Evolutionary conservation across 164 flowering plant genomes (phyloP), one percentile per base, ranked within the genome.

Genomic region (Stephania japonica): DNA sequence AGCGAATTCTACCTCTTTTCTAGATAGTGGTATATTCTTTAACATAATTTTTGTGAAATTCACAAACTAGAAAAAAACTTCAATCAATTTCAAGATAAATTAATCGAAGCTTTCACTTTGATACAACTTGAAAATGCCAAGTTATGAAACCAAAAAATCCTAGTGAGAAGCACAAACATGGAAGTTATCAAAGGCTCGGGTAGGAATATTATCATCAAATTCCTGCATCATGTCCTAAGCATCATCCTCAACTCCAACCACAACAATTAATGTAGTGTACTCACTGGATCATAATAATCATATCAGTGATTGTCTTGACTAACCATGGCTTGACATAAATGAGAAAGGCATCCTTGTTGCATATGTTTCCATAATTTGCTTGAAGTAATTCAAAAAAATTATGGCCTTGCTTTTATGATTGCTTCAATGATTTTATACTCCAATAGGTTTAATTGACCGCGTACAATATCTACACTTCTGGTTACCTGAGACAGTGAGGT

Each of bases 191-290:
- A 93, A 93, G 26, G 84, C 85, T 19, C 98, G 87, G 67, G 91
- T 80, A 59, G 98, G 97, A 67, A 93, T 90, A 73, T 93, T 90
- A 72, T 93, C 98, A 75, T 93, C 98, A 78, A 93, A 91, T 82
- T 90, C 88, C 69, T 74, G 82, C 98, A 93, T 93, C 89, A 86
- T 88, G 77, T 91, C 97, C 97, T 93, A 92, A 9, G 97, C 95
- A 53, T 95, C 97, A 86, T 92, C 97, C 70, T 95, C 97, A 73
- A 93, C 98, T 67, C 98, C 98, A 56, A 93, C 98, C 25, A 93
- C 76, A 47, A 93, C 76, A 73, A 93, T 91, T 9, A 97, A 91
- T 82, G 91, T 64, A 1, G 98, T 94, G 70, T 85, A 87, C 71
- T 89, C 84, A 76, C 97, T 91, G 87, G 75, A 81, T 76, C 66